Conservation (phyloP, 2,329 filamentous ascomycete genomes). For the Decorospora gaudefroyi region DNA sequence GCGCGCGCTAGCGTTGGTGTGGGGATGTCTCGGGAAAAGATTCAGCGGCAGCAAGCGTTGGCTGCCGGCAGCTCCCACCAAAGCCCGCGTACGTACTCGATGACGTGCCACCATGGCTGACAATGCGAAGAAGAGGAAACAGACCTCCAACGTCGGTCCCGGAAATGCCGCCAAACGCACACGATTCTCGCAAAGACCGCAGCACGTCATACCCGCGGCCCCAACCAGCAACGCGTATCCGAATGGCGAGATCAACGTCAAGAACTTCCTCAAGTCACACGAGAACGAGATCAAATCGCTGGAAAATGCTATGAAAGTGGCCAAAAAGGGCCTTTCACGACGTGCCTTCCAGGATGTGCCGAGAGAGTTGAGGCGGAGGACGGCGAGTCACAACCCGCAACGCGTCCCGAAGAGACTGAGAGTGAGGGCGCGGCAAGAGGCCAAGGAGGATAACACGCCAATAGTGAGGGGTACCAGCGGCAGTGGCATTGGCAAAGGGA, state of each 20-base stretch:
- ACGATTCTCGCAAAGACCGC: constrained; percentile 33
- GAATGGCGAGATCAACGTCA: constrained; percentile 80
- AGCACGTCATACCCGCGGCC: constrained; percentile 37
- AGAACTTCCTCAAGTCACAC: constrained; percentile 80
- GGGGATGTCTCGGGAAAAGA: constrained; percentile 14
- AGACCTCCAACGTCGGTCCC: constrained; percentile 15
- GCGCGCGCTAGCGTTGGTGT: constrained; percentile 15
- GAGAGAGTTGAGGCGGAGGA: constrained; percentile 78
- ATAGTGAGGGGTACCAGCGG: constrained; percentile 69
- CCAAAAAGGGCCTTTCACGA: constrained; percentile 65
- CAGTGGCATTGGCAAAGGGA: constrained; percentile 57
- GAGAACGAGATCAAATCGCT: constrained; percentile 88
- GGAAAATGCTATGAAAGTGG: constrained; percentile 77
- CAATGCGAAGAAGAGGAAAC: constrained; percentile 32
- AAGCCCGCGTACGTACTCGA: neutral
- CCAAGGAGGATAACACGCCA: constrained; percentile 89
- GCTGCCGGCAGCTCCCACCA: constrained; percentile 15
- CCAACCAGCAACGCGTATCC: constrained; percentile 57
- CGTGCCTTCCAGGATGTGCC: constrained; percentile 92
- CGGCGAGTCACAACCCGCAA: constrained; percentile 94
- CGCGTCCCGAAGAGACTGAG: constrained; percentile 79
- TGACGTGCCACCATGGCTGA: constrained; percentile 25
- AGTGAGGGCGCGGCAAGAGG: constrained; percentile 69
- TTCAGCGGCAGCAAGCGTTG: constrained; percentile 13
- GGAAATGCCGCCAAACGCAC: constrained; percentile 25